These are phyloP conservation scores for Dactylellina drechsleri DNA, from an alignment of 2,329 filamentous ascomycete species.

Conservation along the genomic window DNA sequence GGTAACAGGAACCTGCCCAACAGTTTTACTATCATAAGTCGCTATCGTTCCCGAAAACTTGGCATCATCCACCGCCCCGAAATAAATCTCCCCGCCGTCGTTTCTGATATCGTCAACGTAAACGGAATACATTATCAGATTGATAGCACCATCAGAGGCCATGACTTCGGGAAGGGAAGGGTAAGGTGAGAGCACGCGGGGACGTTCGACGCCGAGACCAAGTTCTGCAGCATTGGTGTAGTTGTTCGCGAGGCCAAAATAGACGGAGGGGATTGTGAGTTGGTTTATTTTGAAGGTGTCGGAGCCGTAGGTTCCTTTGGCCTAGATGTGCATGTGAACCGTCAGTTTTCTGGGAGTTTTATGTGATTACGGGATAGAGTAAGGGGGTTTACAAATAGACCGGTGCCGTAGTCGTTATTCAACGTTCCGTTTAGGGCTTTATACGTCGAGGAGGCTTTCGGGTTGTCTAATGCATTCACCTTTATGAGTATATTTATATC, in stretches of 20 bases:
- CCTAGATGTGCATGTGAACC: slow-evolving; percentile 5
- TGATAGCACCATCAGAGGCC: slow-evolving; percentile 20
- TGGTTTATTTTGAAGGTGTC: slow-evolving; percentile 54
- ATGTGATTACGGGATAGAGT: too few relatives aligned
- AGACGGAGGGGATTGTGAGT: slow-evolving; percentile 36
- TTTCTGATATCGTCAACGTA: slow-evolving; percentile 48
- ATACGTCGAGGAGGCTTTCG: slow-evolving; percentile 32
- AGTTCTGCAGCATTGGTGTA: slow-evolving; percentile 44
- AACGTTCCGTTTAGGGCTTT: slow-evolving; percentile 2
- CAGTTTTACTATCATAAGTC: slow-evolving; percentile 22
- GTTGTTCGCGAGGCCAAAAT: slow-evolving; percentile 46
- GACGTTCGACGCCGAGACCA: slow-evolving; percentile 37
- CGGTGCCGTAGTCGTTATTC: slow-evolving; percentile 30
- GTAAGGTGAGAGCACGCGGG: slow-evolving; percentile 21
- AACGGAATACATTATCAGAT: slow-evolving; percentile 37
- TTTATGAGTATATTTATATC: not conserved
- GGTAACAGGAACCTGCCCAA: slow-evolving; percentile 26
- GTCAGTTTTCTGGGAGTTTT: not conserved
- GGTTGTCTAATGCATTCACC: slow-evolving; percentile 13
- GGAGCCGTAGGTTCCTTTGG: slow-evolving; percentile 45
- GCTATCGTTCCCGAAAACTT: slow-evolving; percentile 28
- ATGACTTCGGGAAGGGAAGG: slow-evolving; percentile 41
- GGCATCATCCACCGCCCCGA: slow-evolving; percentile 39
- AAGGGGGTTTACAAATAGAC: slow-evolving; percentile 27
- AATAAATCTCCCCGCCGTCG: slow-evolving; percentile 47